Evolutionary conservation across 1,139 yeast species (phyloP), one percentile per base, ranked within the genome.

Genomic region (Yamadazyma dendronema): DNA sequence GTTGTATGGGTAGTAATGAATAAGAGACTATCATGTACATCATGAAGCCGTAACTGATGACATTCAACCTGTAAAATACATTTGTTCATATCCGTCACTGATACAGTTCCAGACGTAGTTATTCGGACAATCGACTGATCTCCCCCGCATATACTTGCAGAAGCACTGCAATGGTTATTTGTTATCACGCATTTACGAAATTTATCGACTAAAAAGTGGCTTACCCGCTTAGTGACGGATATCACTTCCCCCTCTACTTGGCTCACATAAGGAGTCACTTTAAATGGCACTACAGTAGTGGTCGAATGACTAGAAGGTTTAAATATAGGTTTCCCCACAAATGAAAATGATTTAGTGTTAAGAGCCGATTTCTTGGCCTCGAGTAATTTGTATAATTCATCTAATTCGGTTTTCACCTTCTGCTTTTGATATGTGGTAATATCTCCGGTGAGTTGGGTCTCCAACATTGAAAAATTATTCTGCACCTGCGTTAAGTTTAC

Each of bases 1-100:
- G 57, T 49, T 23, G 57, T 61, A 3, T 44, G 44, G 3, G 59
- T 59, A 2, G 50, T 43, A 0, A 52, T 52, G 2, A 57, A 35
- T 0, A 72, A 37, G 2, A 46, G 40, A 25, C 62, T 52, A 29
- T 58, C 40, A 2, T 30, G 28, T 2, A 61, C 40, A 32, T 59
- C 47, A 43, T 70, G 76, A 11, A 72, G 48, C 22, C 77, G 46
- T 31, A 66, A 51, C 43, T 72, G 78, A 42, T 72, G 77, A 40
- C 74, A 61, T 11, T 46, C 34, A 3, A 64, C 40, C 3, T 58
- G 38, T 4, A 71, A 35, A 3, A 55, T 48, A 35, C 59, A 52
- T 14, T 64, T 41, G 3, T 28, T 14, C 8, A 65, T 34, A 23
- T 59, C 50, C 17, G 60, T 61, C 2, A 63, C 36, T 34, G 59